Percentiles rank a stretch among this genome's conserved stretches.
Evolutionary conservation across 495 filamentous ascomycete genomes (phyloP).

Genomic region (Xylaria grammica): DNA sequence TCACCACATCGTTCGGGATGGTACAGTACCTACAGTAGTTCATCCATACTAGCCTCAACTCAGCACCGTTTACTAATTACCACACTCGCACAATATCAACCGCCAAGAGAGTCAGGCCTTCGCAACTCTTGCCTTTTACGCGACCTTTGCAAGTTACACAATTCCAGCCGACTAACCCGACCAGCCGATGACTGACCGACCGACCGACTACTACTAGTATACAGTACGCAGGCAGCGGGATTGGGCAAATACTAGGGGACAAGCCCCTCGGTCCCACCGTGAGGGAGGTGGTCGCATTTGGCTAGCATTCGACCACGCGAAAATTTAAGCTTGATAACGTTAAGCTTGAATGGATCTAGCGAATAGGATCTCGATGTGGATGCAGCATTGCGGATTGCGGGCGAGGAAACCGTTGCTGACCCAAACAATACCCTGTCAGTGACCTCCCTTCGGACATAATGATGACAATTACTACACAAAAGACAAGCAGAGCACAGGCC

Average conservation of each 20-base stretch:
- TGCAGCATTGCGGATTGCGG: constrained; percentile 12
- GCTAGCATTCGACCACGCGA: constrained; percentile 12
- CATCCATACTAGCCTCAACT: background rate
- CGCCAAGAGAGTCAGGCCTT: too few relatives aligned
- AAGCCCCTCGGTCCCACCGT: background rate
- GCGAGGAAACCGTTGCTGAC: constrained; percentile 13
- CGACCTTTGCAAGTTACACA: too few relatives aligned
- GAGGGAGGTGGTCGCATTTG: background rate
- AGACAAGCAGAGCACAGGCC: constrained; percentile 8
- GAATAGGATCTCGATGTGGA: constrained; percentile 20
- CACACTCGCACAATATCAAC: too few relatives aligned
- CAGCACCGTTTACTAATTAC: too few relatives aligned
- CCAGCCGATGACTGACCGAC: background rate
- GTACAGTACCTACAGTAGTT: background rate
- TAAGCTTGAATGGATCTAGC: constrained; percentile 15
- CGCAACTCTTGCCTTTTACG: too few relatives aligned
- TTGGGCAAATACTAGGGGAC: too few relatives aligned
- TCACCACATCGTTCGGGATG: background rate
- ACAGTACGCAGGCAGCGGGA: constrained; percentile 6
- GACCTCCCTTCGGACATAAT: background rate
- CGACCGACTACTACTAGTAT: background rate
- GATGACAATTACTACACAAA: constrained; percentile 18
- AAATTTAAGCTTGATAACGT: constrained; percentile 21
- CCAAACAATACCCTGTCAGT: constrained; percentile 1
- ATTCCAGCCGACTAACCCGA: background rate